Conservation (phyloP, 495 filamentous ascomycete genomes). For the Aspergillus haitiensis region DNA sequence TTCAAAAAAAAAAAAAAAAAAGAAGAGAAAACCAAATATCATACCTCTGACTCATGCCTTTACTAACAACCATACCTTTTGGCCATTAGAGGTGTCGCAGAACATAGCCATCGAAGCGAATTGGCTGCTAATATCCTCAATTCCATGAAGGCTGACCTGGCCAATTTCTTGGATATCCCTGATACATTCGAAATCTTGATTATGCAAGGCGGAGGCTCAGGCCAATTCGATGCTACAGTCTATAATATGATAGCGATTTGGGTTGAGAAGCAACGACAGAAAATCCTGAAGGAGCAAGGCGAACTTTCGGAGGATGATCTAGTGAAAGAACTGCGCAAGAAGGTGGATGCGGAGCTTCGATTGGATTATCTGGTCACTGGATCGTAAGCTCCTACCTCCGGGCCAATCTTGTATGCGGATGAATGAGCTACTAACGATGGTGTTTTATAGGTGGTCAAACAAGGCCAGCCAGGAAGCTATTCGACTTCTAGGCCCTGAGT, state of each 20-base stretch:
- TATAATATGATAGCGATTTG: constrained; percentile 81
- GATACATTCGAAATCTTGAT: constrained; percentile 75
- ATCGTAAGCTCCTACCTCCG: constrained; percentile 32
- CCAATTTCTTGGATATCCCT: constrained; percentile 69
- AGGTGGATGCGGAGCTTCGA: constrained; percentile 65
- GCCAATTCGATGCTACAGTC: constrained; percentile 76
- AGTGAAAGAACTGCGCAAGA: constrained; percentile 58
- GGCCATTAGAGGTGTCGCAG: constrained; percentile 51
- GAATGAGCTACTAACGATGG: constrained; percentile 4
- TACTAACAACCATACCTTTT: constrained; percentile 6
- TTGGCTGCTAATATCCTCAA: constrained; percentile 70
- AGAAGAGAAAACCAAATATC: background rate
- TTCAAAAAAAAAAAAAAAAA: no score
- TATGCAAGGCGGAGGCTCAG: constrained; percentile 78
- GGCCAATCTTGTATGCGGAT: background rate
- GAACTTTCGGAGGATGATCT: constrained; percentile 51
- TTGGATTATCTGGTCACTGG: constrained; percentile 92
- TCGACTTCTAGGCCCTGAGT: constrained; percentile 69
- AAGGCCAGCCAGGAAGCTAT: constrained; percentile 88
- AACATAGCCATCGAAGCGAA: constrained; percentile 86
- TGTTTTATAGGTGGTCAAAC: constrained; percentile 64
- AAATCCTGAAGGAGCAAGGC: constrained; percentile 36
- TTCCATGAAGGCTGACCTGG: constrained; percentile 63
- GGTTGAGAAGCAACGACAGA: constrained; percentile 58
- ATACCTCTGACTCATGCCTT: background rate